These are phyloP conservation scores for Solanum chiquidenum DNA, from an alignment of 257 asterid species.

Conservation along the genomic window DNA sequence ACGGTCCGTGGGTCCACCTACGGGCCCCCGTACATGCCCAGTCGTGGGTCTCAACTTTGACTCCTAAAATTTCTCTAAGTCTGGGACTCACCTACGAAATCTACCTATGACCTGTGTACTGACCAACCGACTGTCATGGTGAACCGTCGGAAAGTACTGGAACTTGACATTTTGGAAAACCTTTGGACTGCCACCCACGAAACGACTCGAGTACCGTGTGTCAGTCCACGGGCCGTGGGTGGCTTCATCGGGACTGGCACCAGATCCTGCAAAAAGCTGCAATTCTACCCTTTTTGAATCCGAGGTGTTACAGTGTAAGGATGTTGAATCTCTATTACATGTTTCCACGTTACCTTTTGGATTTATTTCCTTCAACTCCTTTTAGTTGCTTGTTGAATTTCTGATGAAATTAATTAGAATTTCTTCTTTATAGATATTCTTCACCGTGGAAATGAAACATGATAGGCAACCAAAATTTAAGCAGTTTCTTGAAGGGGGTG, in stretches of 20 bases:
- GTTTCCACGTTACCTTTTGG: not conserved
- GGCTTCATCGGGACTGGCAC: not conserved
- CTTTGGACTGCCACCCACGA: not conserved
- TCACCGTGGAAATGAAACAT: not conserved
- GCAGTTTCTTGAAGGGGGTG: not conserved
- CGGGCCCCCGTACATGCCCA: not conserved
- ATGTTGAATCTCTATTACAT: not conserved
- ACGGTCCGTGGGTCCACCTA: not conserved
- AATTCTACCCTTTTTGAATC: not conserved
- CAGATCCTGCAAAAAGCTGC: not conserved
- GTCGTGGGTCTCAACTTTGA: not conserved
- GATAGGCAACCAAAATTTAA: not conserved
- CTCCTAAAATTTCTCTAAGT: not conserved
- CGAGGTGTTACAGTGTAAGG: not conserved
- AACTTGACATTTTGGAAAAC: not conserved
- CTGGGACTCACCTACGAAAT: not conserved
- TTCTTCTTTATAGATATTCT: not conserved
- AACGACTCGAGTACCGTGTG: not conserved
- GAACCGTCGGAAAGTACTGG: no score
- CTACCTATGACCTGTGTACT: not conserved
- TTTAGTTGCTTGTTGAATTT: not conserved
- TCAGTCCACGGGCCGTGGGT: not conserved
- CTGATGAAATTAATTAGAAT: not conserved
- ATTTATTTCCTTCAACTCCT: not conserved
- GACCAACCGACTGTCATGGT: not conserved